phyloP scores from a whole-genome alignment of 768 basidiomycete genomes.

The Russula brevipes region DNA sequence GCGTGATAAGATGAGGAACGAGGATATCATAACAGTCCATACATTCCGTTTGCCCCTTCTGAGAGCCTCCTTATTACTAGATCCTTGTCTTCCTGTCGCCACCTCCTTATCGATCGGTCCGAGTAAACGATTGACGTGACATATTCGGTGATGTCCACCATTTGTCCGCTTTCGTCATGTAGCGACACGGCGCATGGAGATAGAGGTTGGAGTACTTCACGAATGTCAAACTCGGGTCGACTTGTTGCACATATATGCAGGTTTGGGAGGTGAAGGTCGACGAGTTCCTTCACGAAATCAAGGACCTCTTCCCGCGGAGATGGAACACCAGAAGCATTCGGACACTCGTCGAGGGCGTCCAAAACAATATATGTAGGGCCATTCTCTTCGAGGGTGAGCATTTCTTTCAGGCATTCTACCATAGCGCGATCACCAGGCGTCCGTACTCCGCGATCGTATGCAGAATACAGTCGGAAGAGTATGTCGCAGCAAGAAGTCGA shows the following conservation, averaged over 20 bases:
- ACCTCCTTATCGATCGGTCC: background rate
- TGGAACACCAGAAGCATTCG: background rate
- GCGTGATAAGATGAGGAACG: background rate
- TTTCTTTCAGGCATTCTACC: background rate
- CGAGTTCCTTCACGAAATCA: background rate
- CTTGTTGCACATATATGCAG: background rate
- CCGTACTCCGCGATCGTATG: background rate
- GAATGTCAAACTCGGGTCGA: background rate
- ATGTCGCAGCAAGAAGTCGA: background rate
- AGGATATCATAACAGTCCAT: background rate
- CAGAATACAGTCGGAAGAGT: background rate
- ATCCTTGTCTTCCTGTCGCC: background rate
- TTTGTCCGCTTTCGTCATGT: background rate
- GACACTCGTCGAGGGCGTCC: conserved; percentile 1
- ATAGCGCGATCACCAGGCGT: background rate
- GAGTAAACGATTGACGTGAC: background rate
- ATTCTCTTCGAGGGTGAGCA: background rate
- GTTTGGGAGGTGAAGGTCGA: background rate
- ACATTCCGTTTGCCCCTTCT: background rate
- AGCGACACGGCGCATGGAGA: too few species aligned
- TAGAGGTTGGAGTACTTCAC: background rate
- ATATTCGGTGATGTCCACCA: background rate
- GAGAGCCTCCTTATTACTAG: background rate
- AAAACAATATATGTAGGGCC: background rate
- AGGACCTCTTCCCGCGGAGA: background rate